Evolutionary conservation across 352 stramenopile genomes (phyloP).

Genomic region (Aphanomyces euteiches): DNA sequence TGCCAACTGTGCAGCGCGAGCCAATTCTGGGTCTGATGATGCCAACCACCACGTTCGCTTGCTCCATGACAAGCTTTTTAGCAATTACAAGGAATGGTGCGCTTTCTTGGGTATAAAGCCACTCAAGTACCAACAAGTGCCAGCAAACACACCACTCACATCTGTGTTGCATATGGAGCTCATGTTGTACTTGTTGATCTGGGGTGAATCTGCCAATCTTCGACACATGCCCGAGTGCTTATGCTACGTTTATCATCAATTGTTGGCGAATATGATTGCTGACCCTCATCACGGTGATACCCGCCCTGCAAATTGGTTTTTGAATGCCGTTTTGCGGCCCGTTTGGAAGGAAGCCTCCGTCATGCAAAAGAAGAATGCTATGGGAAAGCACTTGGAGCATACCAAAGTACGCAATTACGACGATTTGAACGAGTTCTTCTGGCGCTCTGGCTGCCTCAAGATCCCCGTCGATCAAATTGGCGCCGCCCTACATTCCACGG

Average conservation of each 20-base stretch:
- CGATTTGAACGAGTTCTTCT: conserved; percentile 82
- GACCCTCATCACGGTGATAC: conserved; percentile 45
- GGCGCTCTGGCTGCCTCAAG: conserved; percentile 59
- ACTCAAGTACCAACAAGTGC: conserved; percentile 56
- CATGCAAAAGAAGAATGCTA: conserved; percentile 62
- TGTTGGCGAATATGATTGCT: conserved; percentile 50
- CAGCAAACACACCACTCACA: conserved; percentile 33
- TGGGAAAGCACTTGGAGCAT: conserved; percentile 61
- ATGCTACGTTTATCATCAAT: conserved; percentile 96
- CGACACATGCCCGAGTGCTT: conserved; percentile 96
- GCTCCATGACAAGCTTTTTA: conserved; percentile 63
- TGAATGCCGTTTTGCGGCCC: conserved; percentile 52
- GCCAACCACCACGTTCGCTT: conserved; percentile 56
- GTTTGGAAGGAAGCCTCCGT: conserved; percentile 70
- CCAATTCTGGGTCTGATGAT: conserved; percentile 43
- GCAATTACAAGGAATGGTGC: conserved; percentile 75
- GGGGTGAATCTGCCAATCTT: conserved; percentile 95
- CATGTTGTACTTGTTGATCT: conserved; percentile 96
- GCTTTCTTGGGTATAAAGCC: conserved; percentile 62
- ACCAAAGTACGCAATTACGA: conserved; percentile 79
- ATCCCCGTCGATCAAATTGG: conserved; percentile 49
- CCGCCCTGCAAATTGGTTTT: conserved; percentile 54
- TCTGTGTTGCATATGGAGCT: conserved; percentile 84
- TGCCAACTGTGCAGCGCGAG: conserved; percentile 45
- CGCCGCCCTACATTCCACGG: conserved; percentile 47